Conservation (phyloP, 345 rosid genomes). For the Pugionium dolabratum region DNA sequence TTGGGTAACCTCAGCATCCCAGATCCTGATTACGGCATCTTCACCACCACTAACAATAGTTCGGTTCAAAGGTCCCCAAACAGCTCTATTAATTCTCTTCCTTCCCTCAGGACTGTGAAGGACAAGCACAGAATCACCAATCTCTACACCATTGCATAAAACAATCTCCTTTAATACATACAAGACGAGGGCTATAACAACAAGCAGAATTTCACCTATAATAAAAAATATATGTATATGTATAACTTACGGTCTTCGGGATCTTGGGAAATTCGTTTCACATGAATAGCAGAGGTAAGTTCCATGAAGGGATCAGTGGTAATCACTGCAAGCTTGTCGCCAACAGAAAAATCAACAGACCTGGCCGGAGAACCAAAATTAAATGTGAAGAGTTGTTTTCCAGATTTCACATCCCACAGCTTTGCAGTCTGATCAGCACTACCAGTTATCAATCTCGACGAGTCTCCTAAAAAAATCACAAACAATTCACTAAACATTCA, state of each 20-base stretch:
- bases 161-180: not conserved
- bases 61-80: slow-evolving; percentile 88
- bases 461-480: slow-evolving; percentile 58
- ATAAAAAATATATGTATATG: not conserved
- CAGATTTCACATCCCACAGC: slow-evolving; percentile 86
- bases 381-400: slow-evolving; percentile 62
- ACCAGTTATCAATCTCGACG: slow-evolving; percentile 69
- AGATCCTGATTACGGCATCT: slow-evolving; percentile 74
- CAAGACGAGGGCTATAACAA: not conserved
- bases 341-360: slow-evolving; percentile 81
- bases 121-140: slow-evolving; percentile 61
- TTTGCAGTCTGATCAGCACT: slow-evolving; percentile 93
- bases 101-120: slow-evolving; percentile 76
- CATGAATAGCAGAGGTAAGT: slow-evolving; percentile 75
- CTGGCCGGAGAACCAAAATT: slow-evolving; percentile 81
- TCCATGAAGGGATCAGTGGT: slow-evolving; percentile 97
- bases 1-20: slow-evolving; percentile 85
- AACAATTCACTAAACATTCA: not conserved
- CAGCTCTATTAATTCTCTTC: slow-evolving; percentile 73
- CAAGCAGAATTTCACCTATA: not conserved
- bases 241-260: slow-evolving; percentile 62
- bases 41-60: slow-evolving; percentile 90
- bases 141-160: slow-evolving; percentile 50
- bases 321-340: slow-evolving; percentile 86
- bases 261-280: slow-evolving; percentile 72